Percentiles rank a stretch among this genome's conserved stretches.
Evolutionary conservation across 2,329 filamentous ascomycete genomes (phyloP).

Genomic region (Chaetomium globosum): DNA sequence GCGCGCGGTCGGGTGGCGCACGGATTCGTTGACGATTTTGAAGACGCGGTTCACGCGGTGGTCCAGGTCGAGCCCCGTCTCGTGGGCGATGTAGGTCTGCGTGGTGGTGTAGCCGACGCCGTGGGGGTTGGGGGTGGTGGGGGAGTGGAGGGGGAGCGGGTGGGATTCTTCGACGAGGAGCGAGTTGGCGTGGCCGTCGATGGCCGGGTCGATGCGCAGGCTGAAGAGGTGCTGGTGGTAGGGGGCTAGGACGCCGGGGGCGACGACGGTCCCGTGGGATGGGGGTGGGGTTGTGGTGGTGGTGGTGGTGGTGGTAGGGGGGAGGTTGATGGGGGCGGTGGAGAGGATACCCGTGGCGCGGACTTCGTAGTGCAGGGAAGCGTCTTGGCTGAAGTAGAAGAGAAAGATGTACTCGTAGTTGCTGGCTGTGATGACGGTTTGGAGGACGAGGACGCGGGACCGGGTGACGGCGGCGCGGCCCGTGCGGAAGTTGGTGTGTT

Average conservation of each 20-base stretch:
- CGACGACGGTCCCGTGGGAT: slow-evolving; percentile 63
- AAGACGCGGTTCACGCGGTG: slow-evolving; percentile 54
- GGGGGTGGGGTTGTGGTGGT: slow-evolving; percentile 51
- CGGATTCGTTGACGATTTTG: slow-evolving; percentile 59
- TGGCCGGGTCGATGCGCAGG: slow-evolving; percentile 62
- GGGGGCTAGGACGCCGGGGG: slow-evolving; percentile 62
- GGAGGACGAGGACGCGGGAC: slow-evolving; percentile 64
- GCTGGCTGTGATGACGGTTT: slow-evolving; percentile 68
- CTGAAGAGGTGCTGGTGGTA: slow-evolving; percentile 81
- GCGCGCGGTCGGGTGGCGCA: slow-evolving; percentile 57
- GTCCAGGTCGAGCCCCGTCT: slow-evolving; percentile 53
- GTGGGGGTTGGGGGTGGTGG: slow-evolving; percentile 49
- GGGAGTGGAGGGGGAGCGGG: slow-evolving; percentile 56
- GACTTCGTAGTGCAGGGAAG: slow-evolving; percentile 61
- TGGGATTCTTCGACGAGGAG: slow-evolving; percentile 64
- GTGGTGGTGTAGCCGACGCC: slow-evolving; percentile 54
- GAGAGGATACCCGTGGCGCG: slow-evolving; percentile 68
- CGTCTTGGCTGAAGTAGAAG: slow-evolving; percentile 65
- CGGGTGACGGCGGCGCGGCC: slow-evolving; percentile 63
- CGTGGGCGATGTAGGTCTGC: slow-evolving; percentile 51
- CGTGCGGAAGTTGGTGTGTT: slow-evolving; percentile 70
- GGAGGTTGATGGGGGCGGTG: slow-evolving; percentile 54
- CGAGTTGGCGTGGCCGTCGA: slow-evolving; percentile 59
- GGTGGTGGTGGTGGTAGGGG: slow-evolving; percentile 41
- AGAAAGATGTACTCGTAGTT: slow-evolving; percentile 73